These are phyloP conservation scores for Ziziphus jujuba DNA, from an alignment of 306 rosid genomes.

Conservation along the genomic window DNA sequence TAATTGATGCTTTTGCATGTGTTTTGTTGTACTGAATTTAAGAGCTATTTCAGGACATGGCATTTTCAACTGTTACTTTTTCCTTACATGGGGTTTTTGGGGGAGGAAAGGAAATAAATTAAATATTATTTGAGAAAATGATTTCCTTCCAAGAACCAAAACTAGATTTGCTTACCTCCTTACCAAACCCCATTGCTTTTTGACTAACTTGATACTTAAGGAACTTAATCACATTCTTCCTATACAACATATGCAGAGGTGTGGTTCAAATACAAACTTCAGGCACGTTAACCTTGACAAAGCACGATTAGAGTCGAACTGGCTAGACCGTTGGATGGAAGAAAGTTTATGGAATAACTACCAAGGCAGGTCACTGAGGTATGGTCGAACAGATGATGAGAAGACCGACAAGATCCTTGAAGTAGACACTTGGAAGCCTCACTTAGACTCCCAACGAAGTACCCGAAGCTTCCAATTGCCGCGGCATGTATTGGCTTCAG, in stretches of 20 bases:
- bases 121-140: too few relatives aligned
- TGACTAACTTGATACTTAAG: not conserved
- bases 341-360: constrained; percentile 53
- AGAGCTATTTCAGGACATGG: not conserved
- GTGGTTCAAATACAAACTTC: constrained; percentile 71
- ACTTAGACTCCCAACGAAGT: constrained; percentile 46
- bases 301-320: constrained; percentile 43
- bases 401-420: constrained; percentile 90
- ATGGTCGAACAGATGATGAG: constrained; percentile 42
- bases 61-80: not conserved
- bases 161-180: too few relatives aligned
- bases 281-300: constrained; percentile 49
- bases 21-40: not conserved
- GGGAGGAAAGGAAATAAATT: not conserved
- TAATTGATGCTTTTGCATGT: not conserved
- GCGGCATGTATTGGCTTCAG: constrained; percentile 40
- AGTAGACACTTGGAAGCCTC: constrained; percentile 96
- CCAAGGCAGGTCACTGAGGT: constrained; percentile 39
- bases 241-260: constrained; percentile 52
- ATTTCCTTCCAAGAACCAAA: too few relatives aligned
- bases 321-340: constrained; percentile 94
- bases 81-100: not conserved
- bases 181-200: too few relatives aligned
- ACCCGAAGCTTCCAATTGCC: constrained; percentile 41
- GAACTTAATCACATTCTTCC: constrained; percentile 16